A percentile compares a stretch with the other conserved stretches of the same genome.
Evolutionary conservation across 2,329 filamentous ascomycete species (phyloP).

Genomic region (Fusarium sambucinum): DNA sequence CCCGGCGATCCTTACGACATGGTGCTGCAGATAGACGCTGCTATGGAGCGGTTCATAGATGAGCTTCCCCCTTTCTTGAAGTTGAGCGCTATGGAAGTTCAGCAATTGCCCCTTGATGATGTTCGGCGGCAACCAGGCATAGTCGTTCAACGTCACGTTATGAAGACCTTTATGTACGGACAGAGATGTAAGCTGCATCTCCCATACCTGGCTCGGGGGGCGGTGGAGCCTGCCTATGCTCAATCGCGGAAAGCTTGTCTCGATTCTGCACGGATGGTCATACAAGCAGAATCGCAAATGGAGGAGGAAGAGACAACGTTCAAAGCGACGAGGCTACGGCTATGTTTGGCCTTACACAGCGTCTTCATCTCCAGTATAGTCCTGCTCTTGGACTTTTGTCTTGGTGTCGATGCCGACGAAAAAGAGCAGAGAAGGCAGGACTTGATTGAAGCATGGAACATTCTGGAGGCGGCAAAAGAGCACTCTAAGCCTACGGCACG

Average conservation of each 20-base stretch:
- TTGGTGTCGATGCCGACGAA: slow-evolving; percentile 42
- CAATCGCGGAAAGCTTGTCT: slow-evolving; percentile 52
- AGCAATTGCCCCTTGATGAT: slow-evolving; percentile 42
- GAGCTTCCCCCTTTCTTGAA: slow-evolving; percentile 50
- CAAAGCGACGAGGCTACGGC: slow-evolving; percentile 46
- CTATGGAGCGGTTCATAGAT: slow-evolving; percentile 46
- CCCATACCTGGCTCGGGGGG: slow-evolving; percentile 52
- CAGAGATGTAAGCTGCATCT: slow-evolving; percentile 54
- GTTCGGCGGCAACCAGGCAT: slow-evolving; percentile 41
- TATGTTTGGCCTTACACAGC: slow-evolving; percentile 51
- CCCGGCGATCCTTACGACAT: slow-evolving; percentile 51
- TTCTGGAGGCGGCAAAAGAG: slow-evolving; percentile 49
- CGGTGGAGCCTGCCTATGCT: slow-evolving; percentile 51
- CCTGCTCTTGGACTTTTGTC: slow-evolving; percentile 52
- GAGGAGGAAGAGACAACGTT: slow-evolving; percentile 47
- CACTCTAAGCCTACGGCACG: slow-evolving; percentile 49
- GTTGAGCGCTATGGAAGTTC: slow-evolving; percentile 35
- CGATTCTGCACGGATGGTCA: slow-evolving; percentile 49
- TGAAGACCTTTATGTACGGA: slow-evolving; percentile 51
- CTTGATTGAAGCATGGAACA: slow-evolving; percentile 51
- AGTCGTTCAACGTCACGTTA: slow-evolving; percentile 51
- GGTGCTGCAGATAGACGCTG: slow-evolving; percentile 52
- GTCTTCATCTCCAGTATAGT: slow-evolving; percentile 53
- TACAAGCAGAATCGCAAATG: slow-evolving; percentile 49
- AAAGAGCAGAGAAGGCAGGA: slow-evolving; percentile 45